These are phyloP conservation scores for Sugiyamaella xylanicola DNA, from an alignment of 1,139 yeast species.

Conservation along the genomic window DNA sequence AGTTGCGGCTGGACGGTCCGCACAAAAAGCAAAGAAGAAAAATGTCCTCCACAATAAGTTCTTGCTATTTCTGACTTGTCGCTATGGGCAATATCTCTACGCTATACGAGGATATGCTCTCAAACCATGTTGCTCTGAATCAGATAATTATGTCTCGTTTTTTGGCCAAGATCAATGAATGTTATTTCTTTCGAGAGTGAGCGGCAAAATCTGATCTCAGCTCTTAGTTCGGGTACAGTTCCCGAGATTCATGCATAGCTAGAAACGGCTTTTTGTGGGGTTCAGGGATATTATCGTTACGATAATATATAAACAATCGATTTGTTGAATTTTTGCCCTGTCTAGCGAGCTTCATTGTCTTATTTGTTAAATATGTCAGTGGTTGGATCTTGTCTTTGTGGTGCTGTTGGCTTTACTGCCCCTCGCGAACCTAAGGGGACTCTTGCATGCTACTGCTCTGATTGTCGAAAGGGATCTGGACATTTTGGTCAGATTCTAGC, in stretches of 20 bases:
- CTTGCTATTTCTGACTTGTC: too few relatives aligned
- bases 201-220: too few relatives aligned
- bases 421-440: conserved; percentile 29
- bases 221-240: not conserved
- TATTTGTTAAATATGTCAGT: conserved; percentile 3
- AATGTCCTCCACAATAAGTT: too few relatives aligned
- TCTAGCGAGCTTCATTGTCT: not conserved
- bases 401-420: conserved; percentile 29
- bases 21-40: too few relatives aligned
- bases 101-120: too few relatives aligned
- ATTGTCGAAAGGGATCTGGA: conserved; percentile 40
- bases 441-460: conserved; percentile 36
- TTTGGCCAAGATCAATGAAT: too few relatives aligned
- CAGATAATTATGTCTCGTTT: too few relatives aligned
- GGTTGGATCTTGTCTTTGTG: conserved; percentile 37
- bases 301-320: not conserved
- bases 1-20: too few relatives aligned
- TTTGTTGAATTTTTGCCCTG: not conserved
- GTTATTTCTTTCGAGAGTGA: too few relatives aligned
- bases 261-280: not conserved
- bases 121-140: too few relatives aligned
- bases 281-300: not conserved
- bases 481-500: conserved; percentile 37
- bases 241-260: not conserved
- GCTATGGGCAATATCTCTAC: too few relatives aligned